phyloP scores from a whole-genome alignment of 768 basidiomycete species.

The Chalciporus chontae region DNA sequence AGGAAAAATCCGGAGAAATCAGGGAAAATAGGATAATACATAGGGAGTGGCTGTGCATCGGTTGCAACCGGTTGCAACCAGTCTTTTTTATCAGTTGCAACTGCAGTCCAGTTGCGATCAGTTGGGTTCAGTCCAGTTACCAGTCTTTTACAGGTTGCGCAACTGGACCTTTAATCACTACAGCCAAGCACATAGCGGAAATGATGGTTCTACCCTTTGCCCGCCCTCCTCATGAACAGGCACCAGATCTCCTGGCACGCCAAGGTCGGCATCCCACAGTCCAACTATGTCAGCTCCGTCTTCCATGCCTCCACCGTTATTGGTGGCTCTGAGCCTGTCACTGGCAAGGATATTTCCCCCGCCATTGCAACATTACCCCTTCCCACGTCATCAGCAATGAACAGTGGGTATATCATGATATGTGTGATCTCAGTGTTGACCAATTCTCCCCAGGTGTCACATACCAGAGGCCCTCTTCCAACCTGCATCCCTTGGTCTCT shows the following conservation, averaged over 20 bases:
- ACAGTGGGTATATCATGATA: conserved; percentile 33
- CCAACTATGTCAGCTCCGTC: conserved; percentile 97
- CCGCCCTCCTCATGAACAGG: conserved; percentile 93
- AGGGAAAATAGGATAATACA: too few relatives aligned
- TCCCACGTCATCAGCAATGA: conserved; percentile 69
- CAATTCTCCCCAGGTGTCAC: conserved; percentile 41
- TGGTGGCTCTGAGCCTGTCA: conserved; percentile 74
- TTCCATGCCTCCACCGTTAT: conserved; percentile 94
- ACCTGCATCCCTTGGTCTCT: conserved; percentile 59
- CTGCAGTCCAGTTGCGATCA: too few relatives aligned
- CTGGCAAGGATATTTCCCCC: conserved; percentile 92
- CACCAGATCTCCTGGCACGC: conserved; percentile 95
- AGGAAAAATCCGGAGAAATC: too few relatives aligned
- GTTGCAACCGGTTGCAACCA: too few relatives aligned
- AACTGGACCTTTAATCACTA: too few relatives aligned
- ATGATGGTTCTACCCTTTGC: conserved; percentile 92
- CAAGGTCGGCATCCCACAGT: conserved; percentile 86
- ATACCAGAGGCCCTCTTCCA: conserved; percentile 58
- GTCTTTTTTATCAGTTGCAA: too few relatives aligned
- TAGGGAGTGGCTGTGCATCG: too few relatives aligned
- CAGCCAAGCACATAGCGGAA: too few relatives aligned
- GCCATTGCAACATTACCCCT: too few relatives aligned
- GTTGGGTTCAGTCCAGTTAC: too few relatives aligned
- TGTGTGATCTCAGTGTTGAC: not conserved
- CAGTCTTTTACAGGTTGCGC: too few relatives aligned